These are phyloP conservation scores for Lentinus tigrinus DNA, from an alignment of 768 basidiomycete species.

Conservation along the genomic window DNA sequence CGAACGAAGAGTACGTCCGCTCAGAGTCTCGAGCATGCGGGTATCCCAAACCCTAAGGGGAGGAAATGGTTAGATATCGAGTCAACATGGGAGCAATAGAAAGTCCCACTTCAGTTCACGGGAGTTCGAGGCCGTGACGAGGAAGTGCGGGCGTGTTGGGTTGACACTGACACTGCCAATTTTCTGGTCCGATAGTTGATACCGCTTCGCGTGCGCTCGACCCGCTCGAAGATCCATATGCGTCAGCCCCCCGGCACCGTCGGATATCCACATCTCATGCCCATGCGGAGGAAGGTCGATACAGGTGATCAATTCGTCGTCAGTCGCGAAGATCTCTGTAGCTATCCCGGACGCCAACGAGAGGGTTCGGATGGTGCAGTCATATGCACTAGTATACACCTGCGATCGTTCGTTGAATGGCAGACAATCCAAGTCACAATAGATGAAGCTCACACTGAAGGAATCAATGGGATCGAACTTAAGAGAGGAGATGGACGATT, in stretches of 20 bases:
- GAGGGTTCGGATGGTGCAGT: constrained; percentile 70
- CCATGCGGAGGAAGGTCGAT: constrained; percentile 69
- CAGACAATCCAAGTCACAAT: not conserved
- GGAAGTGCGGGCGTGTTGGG: constrained; percentile 59
- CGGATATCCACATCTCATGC: constrained; percentile 84
- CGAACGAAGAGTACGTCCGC: constrained; percentile 19
- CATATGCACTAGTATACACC: constrained; percentile 83
- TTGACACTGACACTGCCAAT: constrained; percentile 82
- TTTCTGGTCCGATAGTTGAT: constrained; percentile 66
- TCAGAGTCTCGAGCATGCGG: constrained; percentile 51
- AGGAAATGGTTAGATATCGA: not conserved
- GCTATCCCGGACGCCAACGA: constrained; percentile 75
- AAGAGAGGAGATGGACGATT: constrained; percentile 77
- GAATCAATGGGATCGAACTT: constrained; percentile 76
- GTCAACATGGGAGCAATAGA: not conserved
- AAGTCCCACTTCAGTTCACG: constrained; percentile 61
- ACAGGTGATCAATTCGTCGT: constrained; percentile 63
- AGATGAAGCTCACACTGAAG: constrained; percentile 53
- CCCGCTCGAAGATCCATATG: constrained; percentile 73
- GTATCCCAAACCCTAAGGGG: constrained; percentile 83
- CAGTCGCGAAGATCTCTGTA: constrained; percentile 62
- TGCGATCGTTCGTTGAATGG: constrained; percentile 26
- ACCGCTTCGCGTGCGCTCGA: constrained; percentile 54
- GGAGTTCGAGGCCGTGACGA: constrained; percentile 77
- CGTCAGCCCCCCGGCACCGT: constrained; percentile 66